A percentile compares a stretch with the other conserved stretches of the same genome.
These are phyloP conservation scores for Trypanosomatidae sp. DNA, from an alignment of 208 protist genomes.

Conservation along the genomic window DNA sequence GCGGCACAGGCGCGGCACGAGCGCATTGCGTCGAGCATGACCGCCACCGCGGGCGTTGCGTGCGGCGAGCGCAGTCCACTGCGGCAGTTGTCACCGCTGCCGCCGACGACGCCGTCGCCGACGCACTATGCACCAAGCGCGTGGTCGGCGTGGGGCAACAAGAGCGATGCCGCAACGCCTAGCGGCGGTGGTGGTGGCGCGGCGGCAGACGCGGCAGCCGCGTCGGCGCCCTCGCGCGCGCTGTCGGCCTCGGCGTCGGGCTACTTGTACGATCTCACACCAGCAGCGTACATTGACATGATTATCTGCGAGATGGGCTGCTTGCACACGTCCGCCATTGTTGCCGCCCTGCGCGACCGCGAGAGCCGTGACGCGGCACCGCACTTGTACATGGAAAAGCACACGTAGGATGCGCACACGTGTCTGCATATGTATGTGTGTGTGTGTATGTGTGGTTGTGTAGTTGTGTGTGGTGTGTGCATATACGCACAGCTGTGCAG, in stretches of 20 bases:
- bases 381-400: slow-evolving; percentile 10
- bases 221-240: too few relatives aligned
- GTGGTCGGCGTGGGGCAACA: too few relatives aligned
- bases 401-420: too few relatives aligned
- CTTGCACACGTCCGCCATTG: slow-evolving; percentile 63
- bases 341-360: slow-evolving; percentile 50
- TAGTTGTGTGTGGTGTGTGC: too few relatives aligned
- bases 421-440: slow-evolving; percentile 3
- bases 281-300: slow-evolving; percentile 64
- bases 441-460: not conserved
- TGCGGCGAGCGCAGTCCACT: slow-evolving; percentile 9
- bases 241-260: slow-evolving; percentile 31
- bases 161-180: too few relatives aligned
- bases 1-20: slow-evolving; percentile 5
- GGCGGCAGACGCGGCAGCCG: too few relatives aligned
- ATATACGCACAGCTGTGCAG: too few relatives aligned
- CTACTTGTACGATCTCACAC: slow-evolving; percentile 74
- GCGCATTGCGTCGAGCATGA: slow-evolving; percentile 3
- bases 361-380: slow-evolving; percentile 28
- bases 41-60: not conserved
- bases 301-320: slow-evolving; percentile 81
- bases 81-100: slow-evolving; percentile 5
- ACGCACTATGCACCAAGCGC: too few relatives aligned
- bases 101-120: too few relatives aligned
- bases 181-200: too few relatives aligned